Evolutionary conservation across 2,329 filamentous ascomycete species (phyloP), one percentile per base, ranked within the genome.

Genomic region (Trichoderma atrobrunneum): DNA sequence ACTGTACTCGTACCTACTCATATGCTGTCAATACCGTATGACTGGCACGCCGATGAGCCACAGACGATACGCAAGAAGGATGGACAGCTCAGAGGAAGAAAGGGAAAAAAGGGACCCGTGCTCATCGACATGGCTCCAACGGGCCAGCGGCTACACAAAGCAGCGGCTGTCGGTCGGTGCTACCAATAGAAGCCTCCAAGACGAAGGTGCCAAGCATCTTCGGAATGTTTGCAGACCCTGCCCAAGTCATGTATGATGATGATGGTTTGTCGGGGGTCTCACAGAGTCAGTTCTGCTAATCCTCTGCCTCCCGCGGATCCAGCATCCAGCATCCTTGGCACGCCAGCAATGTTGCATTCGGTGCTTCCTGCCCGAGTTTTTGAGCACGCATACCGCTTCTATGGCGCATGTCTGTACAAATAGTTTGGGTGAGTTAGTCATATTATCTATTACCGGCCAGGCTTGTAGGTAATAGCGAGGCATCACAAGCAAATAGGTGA

Each of bases 151-250:
- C 62, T 6, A 32, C 56, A 60, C 56, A 21, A 5, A 7, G 18
- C 18, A 60, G 56, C 16, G 30, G 26, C 28, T 30, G 18, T 21
- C n/a, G 28, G 26, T 39, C 5, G 16, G 16, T n/a, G 56, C 56
- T 59, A 12, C 26, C 56, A 59, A 56, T 60, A 51, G 39, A 28
- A 54, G 48, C 51, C 64, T 21, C 34, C 24, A 21, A 16, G 54
- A 68, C 28, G 56, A 60, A 32, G 56, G 26, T 18, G 64, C 64
- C 64, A 67, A 67, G 64, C 16, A 24, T 36, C 32, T 36, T 59
- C 64, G 64, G 64, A 67, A 67, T 67, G 64, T 30, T 64, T 64
- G 36, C 16, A 64, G 60, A 18, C 60, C 60, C 14, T 61, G 59
- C 12, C 12, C 59, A 34, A 39, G 59, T 32, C 30, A 34, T 61